Evolutionary conservation across 352 stramenopile species (phyloP), one percentile per base, ranked within the genome.

Genomic region (Pythium aquatile): DNA sequence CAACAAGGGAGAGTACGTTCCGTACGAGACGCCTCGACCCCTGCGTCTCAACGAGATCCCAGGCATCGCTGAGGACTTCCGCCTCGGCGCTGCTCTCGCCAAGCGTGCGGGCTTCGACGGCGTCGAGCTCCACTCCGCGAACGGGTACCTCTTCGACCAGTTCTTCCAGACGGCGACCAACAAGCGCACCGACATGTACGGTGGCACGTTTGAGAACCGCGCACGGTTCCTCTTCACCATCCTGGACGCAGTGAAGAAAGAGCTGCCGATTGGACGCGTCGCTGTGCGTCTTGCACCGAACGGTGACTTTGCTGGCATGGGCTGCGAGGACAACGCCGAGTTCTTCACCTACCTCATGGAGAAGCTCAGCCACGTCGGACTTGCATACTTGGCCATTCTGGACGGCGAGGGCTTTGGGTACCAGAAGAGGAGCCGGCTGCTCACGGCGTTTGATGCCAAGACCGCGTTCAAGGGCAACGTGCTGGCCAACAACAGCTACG

Each of bases 131-230:
- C 90, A 97, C 69, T 58, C 17, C 14, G 89, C 84, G 4, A 93
- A 97, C 64, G 90, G 88, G 11, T 97, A 97, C 61, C 67, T 97
- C 20, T 65, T 97, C 57, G 85, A 97, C 63, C 73, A 93, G 62
- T 93, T 94, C 66, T 67, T 96, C 9, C 73, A 88, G 61, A 64
- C 63, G 33, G 70, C 32, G n/a, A 60, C 63, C 54, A 96, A 96
- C 72, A 68, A 72, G 20, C 77, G 81, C 48, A 87, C 70, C 0
- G 86, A 94, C 72, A 55, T 75, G 49, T 95, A 94, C 54, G 86
- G 85, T 29, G 85, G 85, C 48, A 77, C 52, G 37, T 63, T 82
- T 20, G 83, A 92, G 57, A 92, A 91, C 61, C 77, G 84, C 29
- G 60, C 64, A 42, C 67, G 74, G 24, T 74, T 93, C n/a, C 63